phyloP scores from a whole-genome alignment of 2,329 filamentous ascomycete species.

The Neonectria faginata region DNA sequence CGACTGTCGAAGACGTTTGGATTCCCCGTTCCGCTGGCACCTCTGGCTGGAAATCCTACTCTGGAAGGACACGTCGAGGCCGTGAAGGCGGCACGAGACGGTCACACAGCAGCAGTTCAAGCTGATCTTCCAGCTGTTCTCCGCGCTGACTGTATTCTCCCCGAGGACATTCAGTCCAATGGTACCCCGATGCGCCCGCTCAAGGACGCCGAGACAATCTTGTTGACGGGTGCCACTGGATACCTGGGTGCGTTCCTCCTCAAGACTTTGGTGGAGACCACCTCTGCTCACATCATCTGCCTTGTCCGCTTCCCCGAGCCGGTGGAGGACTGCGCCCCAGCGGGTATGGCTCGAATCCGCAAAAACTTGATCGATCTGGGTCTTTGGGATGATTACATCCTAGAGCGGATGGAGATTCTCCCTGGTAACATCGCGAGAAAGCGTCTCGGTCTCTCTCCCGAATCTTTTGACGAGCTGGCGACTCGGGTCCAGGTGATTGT shows the following conservation, averaged over 20 bases:
- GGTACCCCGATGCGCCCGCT: slow-evolving; percentile 67
- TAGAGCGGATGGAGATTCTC: slow-evolving; percentile 81
- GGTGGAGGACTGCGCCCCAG: slow-evolving; percentile 70
- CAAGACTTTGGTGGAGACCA: slow-evolving; percentile 74
- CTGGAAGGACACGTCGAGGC: slow-evolving; percentile 79
- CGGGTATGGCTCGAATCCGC: slow-evolving; percentile 78
- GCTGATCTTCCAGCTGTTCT: slow-evolving; percentile 79
- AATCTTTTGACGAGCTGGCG: slow-evolving; percentile 74
- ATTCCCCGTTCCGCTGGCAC: slow-evolving; percentile 77
- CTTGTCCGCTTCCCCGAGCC: slow-evolving; percentile 80
- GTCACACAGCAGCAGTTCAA: slow-evolving; percentile 79
- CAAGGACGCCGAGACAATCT: slow-evolving; percentile 74
- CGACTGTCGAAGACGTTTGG: slow-evolving; percentile 77
- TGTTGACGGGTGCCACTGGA: slow-evolving; percentile 81
- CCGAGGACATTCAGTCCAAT: slow-evolving; percentile 74
- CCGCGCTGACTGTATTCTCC: slow-evolving; percentile 73
- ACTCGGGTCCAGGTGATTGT: slow-evolving; percentile 77
- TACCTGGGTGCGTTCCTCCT: slow-evolving; percentile 82
- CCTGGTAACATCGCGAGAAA: slow-evolving; percentile 78
- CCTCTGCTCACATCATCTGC: slow-evolving; percentile 76
- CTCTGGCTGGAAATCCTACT: slow-evolving; percentile 78
- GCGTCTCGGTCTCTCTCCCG: slow-evolving; percentile 74
- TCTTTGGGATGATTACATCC: slow-evolving; percentile 80
- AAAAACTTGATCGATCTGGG: slow-evolving; percentile 83
- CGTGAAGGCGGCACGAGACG: slow-evolving; percentile 76